Percentiles rank a stretch among this genome's conserved stretches.
Conservation (phyloP, 306 rosid genomes). For the Arachis hypogaea region DNA sequence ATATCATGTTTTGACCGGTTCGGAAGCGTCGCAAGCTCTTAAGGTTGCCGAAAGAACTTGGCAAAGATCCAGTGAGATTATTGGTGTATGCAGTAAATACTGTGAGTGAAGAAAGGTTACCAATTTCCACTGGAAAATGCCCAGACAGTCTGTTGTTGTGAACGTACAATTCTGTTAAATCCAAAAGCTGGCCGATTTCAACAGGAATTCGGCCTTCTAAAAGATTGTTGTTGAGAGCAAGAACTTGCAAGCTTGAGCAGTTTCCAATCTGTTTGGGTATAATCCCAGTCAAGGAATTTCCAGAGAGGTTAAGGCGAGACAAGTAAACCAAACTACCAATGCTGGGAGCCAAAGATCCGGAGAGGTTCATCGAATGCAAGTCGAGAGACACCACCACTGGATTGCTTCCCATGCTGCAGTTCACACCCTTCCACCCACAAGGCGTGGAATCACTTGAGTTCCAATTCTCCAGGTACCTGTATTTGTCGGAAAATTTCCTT, state of each 20-base stretch:
- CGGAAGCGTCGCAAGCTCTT: conserved; percentile 54
- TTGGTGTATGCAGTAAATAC: conserved; percentile 61
- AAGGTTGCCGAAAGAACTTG: conserved; percentile 64
- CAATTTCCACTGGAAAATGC: conserved; percentile 59
- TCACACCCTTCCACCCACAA: conserved; percentile 67
- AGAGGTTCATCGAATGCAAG: conserved; percentile 59
- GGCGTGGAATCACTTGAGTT: conserved; percentile 63
- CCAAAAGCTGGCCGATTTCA: conserved; percentile 58
- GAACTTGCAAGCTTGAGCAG: conserved; percentile 50
- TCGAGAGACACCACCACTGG: conserved; percentile 58
- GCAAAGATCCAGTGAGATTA: conserved; percentile 62
- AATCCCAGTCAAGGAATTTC: conserved; percentile 52
- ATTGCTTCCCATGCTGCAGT: conserved; percentile 51
- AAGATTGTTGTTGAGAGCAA: conserved; percentile 53
- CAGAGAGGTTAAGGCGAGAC: conserved; percentile 49
- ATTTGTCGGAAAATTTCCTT: conserved; percentile 42
- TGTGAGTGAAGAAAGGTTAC: conserved; percentile 56
- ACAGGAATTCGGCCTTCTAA: conserved; percentile 62
- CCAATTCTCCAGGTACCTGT: conserved; percentile 55
- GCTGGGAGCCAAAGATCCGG: conserved; percentile 55
- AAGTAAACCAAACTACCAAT: conserved; percentile 62
- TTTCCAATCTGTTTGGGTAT: conserved; percentile 68
- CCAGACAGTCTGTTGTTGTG: conserved; percentile 63
- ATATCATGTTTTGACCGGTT: conserved; percentile 69
- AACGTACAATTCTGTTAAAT: conserved; percentile 52